Evolutionary conservation across 192 early-diverging fungal species (phyloP).

Genomic region (Entomortierella chlamydospora): DNA sequence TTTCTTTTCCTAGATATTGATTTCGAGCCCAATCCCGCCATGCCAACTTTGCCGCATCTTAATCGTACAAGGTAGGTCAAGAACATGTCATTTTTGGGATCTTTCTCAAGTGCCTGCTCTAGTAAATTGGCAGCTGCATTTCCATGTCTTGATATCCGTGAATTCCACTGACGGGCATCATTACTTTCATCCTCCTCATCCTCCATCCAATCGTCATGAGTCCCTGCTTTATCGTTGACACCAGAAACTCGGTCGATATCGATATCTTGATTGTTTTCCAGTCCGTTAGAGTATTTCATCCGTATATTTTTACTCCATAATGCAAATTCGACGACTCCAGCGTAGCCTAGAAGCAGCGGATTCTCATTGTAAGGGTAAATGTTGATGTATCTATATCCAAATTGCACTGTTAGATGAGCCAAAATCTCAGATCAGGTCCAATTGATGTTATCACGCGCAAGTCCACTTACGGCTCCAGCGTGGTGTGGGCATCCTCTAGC

Average conservation of each 20-base stretch:
- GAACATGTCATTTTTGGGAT: constrained; percentile 33
- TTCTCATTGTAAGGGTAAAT: constrained; percentile 30
- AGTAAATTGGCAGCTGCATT: constrained; percentile 4
- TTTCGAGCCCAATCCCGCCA: constrained; percentile 6
- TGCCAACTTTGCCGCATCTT: constrained; percentile 17
- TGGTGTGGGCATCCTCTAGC: constrained; percentile 20
- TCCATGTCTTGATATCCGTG: constrained; percentile 3
- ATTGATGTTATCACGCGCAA: no score
- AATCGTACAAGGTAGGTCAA: constrained; percentile 26
- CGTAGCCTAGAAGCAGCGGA: constrained; percentile 22
- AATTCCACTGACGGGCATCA: background rate
- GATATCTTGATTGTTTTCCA: background rate
- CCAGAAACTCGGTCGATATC: background rate
- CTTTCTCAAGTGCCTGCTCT: constrained; percentile 17
- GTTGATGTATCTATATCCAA: constrained; percentile 7
- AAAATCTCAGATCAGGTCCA: no score
- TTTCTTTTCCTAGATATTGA: background rate
- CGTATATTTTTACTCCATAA: constrained; percentile 18
- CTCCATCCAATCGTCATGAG: constrained; percentile 13
- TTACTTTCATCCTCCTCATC: background rate
- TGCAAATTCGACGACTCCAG: constrained; percentile 39
- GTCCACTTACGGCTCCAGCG: constrained; percentile 41
- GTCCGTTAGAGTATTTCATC: background rate
- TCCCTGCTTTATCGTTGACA: background rate
- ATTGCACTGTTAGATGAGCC: no score